Percentiles rank a stretch among this genome's conserved stretches.
Evolutionary conservation across 257 asterid genomes (phyloP).

Genomic region (Eustoma russellianum): DNA sequence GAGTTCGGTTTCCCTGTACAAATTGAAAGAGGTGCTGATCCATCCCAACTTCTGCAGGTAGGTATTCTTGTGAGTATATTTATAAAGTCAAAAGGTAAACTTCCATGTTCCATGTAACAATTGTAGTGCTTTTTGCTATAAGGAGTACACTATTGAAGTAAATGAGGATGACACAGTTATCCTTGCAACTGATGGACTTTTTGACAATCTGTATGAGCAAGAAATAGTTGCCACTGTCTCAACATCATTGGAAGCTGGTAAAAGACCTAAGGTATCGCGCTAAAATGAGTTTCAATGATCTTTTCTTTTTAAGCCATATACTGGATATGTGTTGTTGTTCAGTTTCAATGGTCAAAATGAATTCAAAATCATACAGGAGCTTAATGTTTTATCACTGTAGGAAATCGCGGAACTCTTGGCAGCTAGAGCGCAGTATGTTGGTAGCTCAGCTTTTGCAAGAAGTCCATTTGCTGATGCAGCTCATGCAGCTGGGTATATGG

Average conservation of each 20-base stretch:
- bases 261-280: constrained; percentile 37
- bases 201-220: constrained; percentile 68
- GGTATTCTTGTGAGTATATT: not conserved
- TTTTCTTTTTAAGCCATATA: not conserved
- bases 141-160: constrained; percentile 54
- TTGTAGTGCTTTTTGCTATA: constrained; percentile 13
- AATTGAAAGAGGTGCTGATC: constrained; percentile 45
- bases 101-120: not conserved
- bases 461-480: constrained; percentile 81
- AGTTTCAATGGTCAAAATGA: not conserved
- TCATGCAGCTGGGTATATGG: constrained; percentile 58
- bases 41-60: constrained; percentile 67
- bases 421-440: constrained; percentile 52
- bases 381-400: constrained; percentile 15
- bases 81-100: not conserved
- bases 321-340: not conserved
- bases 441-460: constrained; percentile 37
- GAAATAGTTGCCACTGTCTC: constrained; percentile 47
- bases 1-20: constrained; percentile 61
- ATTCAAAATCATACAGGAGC: too few species aligned
- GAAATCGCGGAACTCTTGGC: constrained; percentile 67
- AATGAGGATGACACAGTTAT: constrained; percentile 63
- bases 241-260: constrained; percentile 39
- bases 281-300: not conserved
- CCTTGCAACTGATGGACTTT: constrained; percentile 70